phyloP scores from a whole-genome alignment of 345 rosid species.

The Euphorbia peplus region DNA sequence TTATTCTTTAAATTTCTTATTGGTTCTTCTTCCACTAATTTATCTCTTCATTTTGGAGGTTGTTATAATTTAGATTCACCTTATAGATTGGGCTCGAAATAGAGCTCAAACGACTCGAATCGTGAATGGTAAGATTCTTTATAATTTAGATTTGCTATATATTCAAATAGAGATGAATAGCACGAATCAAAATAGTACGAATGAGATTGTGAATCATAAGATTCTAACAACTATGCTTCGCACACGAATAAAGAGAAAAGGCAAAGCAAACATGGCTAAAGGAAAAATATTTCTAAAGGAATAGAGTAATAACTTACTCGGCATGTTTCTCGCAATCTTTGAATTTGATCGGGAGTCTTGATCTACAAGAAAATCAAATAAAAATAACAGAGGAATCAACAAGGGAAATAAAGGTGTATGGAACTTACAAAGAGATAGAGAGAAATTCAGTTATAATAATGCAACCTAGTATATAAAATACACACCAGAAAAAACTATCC shows the following conservation, averaged over 20 bases:
- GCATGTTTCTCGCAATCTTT: constrained; percentile 87
- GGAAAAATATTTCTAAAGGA: not conserved
- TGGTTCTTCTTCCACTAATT: too few species aligned
- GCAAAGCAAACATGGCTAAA: not conserved
- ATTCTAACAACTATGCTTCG: too few species aligned
- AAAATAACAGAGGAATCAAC: constrained; percentile 7
- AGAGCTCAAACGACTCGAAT: too few species aligned
- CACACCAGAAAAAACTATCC: not conserved
- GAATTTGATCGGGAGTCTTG: constrained; percentile 79
- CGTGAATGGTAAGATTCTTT: too few species aligned
- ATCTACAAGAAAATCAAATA: constrained; percentile 44
- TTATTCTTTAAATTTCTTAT: too few species aligned
- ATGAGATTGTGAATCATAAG: too few species aligned
- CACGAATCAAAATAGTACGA: too few species aligned
- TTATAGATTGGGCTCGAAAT: too few species aligned
- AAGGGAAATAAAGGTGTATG: not conserved
- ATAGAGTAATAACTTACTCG: constrained; percentile 46
- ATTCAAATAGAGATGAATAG: too few species aligned
- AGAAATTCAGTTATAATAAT: not conserved
- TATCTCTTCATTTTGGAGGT: too few species aligned
- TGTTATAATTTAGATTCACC: too few species aligned
- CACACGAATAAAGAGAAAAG: not conserved
- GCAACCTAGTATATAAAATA: not conserved
- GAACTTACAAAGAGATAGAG: not conserved
- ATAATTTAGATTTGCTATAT: too few species aligned